Evolutionary conservation across 805 yeast genomes (phyloP).

Genomic region (Saturnispora silvae): DNA sequence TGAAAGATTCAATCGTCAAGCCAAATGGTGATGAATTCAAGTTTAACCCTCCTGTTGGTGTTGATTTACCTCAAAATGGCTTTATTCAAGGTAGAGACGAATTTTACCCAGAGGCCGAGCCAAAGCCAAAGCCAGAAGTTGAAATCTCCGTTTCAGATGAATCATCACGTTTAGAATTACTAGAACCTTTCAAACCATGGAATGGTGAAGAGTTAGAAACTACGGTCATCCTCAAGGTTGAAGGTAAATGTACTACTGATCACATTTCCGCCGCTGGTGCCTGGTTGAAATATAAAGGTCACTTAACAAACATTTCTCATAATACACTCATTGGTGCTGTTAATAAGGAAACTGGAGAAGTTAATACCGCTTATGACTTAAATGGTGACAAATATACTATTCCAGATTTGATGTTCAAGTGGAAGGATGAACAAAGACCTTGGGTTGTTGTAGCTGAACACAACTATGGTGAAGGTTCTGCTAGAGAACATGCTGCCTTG

Average conservation of each 20-base stretch:
- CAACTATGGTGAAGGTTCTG: constrained; percentile 98
- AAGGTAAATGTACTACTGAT: constrained; percentile 97
- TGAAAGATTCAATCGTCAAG: constrained; percentile 81
- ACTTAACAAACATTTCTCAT: constrained; percentile 87
- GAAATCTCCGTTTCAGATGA: constrained; percentile 54
- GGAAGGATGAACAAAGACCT: constrained; percentile 76
- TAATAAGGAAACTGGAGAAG: constrained; percentile 94
- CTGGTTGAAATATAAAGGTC: constrained; percentile 98
- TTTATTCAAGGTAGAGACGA: constrained; percentile 74
- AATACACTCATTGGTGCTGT: constrained; percentile 96
- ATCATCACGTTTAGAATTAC: constrained; percentile 84
- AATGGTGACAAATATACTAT: constrained; percentile 71
- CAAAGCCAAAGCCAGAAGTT: constrained; percentile 44
- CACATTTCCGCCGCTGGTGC: constrained; percentile 98
- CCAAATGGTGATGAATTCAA: constrained; percentile 84
- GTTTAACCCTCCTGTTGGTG: constrained; percentile 81
- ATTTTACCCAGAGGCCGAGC: constrained; percentile 47
- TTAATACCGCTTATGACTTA: constrained; percentile 78
- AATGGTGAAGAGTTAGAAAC: constrained; percentile 72
- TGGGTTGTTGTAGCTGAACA: constrained; percentile 98
- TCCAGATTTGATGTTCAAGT: constrained; percentile 94
- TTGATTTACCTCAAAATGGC: constrained; percentile 81
- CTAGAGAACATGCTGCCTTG: constrained; percentile 97
- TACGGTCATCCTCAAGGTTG: constrained; percentile 75
- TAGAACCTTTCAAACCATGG: constrained; percentile 86